Conservation (phyloP, 2,329 filamentous ascomycete species). For the Metarhizium anisopliae region DNA sequence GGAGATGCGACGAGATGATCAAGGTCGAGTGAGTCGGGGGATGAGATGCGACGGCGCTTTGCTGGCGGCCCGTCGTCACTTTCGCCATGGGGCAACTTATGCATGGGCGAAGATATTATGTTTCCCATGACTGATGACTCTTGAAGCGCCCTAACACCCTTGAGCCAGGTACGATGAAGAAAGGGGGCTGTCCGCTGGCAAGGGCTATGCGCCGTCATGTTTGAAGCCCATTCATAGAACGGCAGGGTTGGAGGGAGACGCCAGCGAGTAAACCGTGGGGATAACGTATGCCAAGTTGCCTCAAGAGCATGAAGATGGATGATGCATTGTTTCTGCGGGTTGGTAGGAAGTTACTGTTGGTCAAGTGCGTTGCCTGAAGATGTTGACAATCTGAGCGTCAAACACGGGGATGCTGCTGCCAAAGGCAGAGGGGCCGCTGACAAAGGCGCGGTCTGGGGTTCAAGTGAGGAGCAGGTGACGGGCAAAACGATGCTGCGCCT, state of each 20-base stretch:
- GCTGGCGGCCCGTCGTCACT: constrained; percentile 29
- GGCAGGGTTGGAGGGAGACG: constrained; percentile 5
- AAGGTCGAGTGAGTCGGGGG: constrained; percentile 23
- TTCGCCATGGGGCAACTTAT: constrained; percentile 26
- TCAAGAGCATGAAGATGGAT: constrained; percentile 4
- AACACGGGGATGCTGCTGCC: not conserved
- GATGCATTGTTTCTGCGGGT: constrained; percentile 8
- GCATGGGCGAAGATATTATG: constrained; percentile 28
- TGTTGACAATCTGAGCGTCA: constrained; percentile 1
- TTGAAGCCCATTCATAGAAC: constrained; percentile 25
- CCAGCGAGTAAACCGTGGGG: not conserved
- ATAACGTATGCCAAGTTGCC: not conserved
- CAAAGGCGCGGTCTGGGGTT: not conserved
- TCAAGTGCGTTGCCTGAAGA: not conserved
- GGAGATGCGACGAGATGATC: constrained; percentile 25
- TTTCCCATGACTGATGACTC: constrained; percentile 32
- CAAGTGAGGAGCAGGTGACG: not conserved
- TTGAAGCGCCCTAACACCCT: constrained; percentile 35
- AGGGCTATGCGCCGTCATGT: constrained; percentile 39
- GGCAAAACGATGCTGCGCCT: not conserved
- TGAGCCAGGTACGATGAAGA: constrained; percentile 46
- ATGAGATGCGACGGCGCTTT: constrained; percentile 42
- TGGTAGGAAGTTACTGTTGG: not conserved
- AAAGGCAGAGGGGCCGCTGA: not conserved
- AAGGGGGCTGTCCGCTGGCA: constrained; percentile 42